Percentiles rank a stretch among this genome's conserved stretches.
Conservation (phyloP, 2,329 filamentous ascomycete species). For the Polytolypa hystricis region DNA sequence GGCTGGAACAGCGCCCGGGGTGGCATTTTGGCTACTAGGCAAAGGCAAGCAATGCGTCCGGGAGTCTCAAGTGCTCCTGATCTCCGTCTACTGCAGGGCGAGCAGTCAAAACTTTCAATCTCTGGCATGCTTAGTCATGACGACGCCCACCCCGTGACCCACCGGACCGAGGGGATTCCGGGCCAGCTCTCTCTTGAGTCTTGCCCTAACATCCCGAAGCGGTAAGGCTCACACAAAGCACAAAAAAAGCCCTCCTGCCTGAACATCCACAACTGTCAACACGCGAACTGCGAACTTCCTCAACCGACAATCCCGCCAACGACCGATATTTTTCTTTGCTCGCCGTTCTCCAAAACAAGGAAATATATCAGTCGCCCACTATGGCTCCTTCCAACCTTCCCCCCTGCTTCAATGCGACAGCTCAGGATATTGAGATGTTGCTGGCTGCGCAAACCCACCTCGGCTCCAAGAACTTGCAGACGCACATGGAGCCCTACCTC, state of each 20-base stretch:
- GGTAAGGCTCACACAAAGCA: conserved; percentile 6
- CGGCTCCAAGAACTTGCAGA: conserved; percentile 98
- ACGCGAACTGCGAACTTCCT: conserved; percentile 7
- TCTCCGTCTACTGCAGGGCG: not conserved
- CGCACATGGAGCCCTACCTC: conserved; percentile 98
- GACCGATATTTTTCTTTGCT: conserved; percentile 34
- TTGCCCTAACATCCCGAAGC: conserved; percentile 11
- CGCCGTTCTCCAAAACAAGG: conserved; percentile 21
- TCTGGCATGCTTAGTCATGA: not conserved
- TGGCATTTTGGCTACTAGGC: too few species aligned
- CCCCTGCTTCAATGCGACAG: conserved; percentile 90
- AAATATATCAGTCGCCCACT: conserved; percentile 55
- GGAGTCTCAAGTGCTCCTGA: too few species aligned
- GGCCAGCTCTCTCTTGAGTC: not conserved
- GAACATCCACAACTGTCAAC: not conserved
- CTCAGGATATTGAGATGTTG: conserved; percentile 98
- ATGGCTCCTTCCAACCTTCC: conserved; percentile 96
- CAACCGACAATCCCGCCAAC: conserved; percentile 29
- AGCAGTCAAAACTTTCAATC: not conserved
- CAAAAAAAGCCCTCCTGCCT: conserved; percentile 7
- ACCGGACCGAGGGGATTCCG: conserved; percentile 3
- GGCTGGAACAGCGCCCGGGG: conserved; percentile 53
- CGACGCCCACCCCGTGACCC: not conserved
- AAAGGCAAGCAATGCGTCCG: too few species aligned
- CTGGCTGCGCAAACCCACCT: conserved; percentile 94